Conservation (phyloP, 805 yeast species). For the Candida chilensis region DNA sequence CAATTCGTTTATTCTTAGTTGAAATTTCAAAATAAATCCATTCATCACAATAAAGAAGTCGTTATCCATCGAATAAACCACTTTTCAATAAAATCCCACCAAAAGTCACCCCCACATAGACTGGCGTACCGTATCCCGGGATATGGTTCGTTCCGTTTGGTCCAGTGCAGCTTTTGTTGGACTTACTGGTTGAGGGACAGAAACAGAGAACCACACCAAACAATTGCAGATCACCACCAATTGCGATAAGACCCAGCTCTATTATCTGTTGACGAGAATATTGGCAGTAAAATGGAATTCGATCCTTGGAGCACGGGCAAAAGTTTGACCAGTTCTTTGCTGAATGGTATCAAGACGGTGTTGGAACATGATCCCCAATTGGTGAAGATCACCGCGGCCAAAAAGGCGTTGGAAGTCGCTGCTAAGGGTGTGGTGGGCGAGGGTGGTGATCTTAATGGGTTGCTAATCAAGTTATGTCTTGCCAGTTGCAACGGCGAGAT, state of each 20-base stretch:
- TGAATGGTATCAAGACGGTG: neutral
- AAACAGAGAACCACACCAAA: too few species aligned
- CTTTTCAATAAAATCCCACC: neutral
- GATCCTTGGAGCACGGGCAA: neutral
- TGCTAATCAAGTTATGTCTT: constrained; percentile 14
- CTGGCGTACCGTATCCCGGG: neutral
- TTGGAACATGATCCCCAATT: constrained; percentile 14
- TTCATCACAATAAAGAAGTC: too few species aligned
- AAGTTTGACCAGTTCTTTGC: neutral
- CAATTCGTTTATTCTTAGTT: neutral
- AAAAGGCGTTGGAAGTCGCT: constrained; percentile 9
- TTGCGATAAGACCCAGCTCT: too few species aligned
- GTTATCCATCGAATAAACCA: neutral
- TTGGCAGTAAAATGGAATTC: too few species aligned
- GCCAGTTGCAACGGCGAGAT: constrained; percentile 28
- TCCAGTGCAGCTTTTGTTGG: too few species aligned
- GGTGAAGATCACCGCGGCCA: constrained; percentile 14
- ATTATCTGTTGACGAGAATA: too few species aligned
- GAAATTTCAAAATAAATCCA: too few species aligned
- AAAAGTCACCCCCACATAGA: neutral
- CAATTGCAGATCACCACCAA: too few species aligned
- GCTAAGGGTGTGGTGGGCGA: constrained; percentile 3
- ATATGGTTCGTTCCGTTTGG: too few species aligned
- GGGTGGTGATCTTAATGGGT: constrained; percentile 1
- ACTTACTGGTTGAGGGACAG: too few species aligned